Evolutionary conservation across 164 flowering plant species (phyloP).

Genomic region (Piper longum): DNA sequence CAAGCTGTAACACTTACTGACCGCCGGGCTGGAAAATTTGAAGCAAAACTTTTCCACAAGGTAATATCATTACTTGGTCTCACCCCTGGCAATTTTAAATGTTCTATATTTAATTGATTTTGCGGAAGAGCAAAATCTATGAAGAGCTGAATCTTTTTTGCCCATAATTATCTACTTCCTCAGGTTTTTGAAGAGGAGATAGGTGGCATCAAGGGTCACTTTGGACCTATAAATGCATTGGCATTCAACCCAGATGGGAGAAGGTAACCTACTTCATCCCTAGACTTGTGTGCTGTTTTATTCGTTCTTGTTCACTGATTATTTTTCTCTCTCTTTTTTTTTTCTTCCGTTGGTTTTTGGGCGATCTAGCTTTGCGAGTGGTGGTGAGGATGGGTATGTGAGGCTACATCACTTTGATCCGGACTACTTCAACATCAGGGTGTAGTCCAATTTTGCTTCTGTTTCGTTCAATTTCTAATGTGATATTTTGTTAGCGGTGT

Average conservation of each 20-base stretch:
- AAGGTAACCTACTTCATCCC: constrained; percentile 29
- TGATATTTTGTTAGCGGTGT: no score
- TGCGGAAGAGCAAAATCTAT: no score
- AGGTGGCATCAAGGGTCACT: constrained; percentile 92
- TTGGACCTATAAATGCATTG: constrained; percentile 92
- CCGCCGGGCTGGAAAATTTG: constrained; percentile 96
- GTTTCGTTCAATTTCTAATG: no score
- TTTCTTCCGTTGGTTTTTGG: no score
- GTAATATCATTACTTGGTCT: constrained; percentile 13
- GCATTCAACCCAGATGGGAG: constrained; percentile 92
- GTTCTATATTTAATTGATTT: no score
- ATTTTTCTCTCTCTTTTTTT: constrained; percentile 1
- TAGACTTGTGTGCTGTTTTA: neutral
- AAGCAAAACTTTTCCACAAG: constrained; percentile 89
- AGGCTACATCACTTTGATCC: constrained; percentile 74
- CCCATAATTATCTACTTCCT: neutral
- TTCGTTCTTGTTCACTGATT: neutral
- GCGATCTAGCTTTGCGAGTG: constrained; percentile 46
- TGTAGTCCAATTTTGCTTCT: constrained; percentile 5
- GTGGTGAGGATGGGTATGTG: constrained; percentile 93
- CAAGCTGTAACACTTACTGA: constrained; percentile 78
- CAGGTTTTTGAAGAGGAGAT: constrained; percentile 85
- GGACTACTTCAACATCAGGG: constrained; percentile 64
- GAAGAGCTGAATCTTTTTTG: neutral
- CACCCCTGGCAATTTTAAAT: neutral